Evolutionary conservation across 1,284 basidiomycete genomes (phyloP).

Genomic region (Leccinum subfulvum): DNA sequence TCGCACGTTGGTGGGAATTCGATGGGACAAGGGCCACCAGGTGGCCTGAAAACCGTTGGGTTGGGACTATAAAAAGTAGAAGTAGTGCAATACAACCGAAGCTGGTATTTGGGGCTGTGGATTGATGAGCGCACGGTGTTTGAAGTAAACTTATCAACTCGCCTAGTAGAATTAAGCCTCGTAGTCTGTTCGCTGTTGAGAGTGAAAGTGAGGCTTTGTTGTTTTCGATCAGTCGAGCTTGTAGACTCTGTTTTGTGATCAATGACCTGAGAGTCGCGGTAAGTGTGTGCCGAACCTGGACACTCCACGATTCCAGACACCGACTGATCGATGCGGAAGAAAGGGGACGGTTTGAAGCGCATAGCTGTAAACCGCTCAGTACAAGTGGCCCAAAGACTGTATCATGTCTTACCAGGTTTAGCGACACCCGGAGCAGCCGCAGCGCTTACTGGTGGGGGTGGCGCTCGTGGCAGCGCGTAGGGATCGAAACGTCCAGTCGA

Average conservation of each 20-base stretch:
- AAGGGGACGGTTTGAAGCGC: slow-evolving; percentile 78
- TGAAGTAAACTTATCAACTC: slow-evolving; percentile 10
- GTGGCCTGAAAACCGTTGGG: slow-evolving; percentile 51
- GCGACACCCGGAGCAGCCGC: slow-evolving; percentile 31
- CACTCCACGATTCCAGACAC: slow-evolving; percentile 68
- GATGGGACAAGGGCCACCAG: slow-evolving; percentile 62
- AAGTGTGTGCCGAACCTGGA: slow-evolving; percentile 51
- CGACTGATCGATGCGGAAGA: slow-evolving; percentile 65
- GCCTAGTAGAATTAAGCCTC: slow-evolving; percentile 61
- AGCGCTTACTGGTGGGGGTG: slow-evolving; percentile 37
- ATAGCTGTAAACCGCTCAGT: slow-evolving; percentile 46
- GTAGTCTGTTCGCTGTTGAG: slow-evolving; percentile 61
- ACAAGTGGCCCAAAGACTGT: background rate
- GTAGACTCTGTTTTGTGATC: slow-evolving; percentile 63
- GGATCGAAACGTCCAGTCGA: slow-evolving; percentile 55
- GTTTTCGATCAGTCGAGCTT: slow-evolving; percentile 70
- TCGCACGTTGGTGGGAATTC: slow-evolving; percentile 93
- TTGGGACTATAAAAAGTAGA: slow-evolving; percentile 72
- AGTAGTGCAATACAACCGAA: slow-evolving; percentile 91
- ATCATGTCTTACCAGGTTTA: slow-evolving; percentile 28
- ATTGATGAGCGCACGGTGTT: slow-evolving; percentile 14
- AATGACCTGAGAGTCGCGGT: slow-evolving; percentile 12
- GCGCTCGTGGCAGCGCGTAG: slow-evolving; percentile 56
- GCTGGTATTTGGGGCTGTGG: slow-evolving; percentile 66
- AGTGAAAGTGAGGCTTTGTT: slow-evolving; percentile 58